Conservation (phyloP, 169 alveolate genomes). For the Plasmodium coatneyi region DNA sequence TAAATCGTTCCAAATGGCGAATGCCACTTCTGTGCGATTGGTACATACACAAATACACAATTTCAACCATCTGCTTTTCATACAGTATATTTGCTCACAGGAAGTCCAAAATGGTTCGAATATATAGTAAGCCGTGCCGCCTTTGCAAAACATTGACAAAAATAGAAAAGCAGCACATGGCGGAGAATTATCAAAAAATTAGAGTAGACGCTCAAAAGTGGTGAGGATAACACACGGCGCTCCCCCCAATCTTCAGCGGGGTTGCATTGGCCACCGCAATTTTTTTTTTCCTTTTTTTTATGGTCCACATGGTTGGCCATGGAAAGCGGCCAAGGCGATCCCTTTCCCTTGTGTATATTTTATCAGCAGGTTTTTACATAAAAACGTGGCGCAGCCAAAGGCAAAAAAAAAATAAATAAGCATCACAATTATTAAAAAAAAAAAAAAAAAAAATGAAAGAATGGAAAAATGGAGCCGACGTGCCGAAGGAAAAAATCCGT, state of each 20-base stretch:
- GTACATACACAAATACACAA: not conserved
- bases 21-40: not conserved
- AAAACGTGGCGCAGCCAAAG: not conserved
- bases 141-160: not conserved
- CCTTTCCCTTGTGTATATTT: not conserved
- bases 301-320: not conserved
- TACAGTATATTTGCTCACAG: not conserved
- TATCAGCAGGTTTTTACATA: not conserved
- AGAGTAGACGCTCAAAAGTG: not conserved
- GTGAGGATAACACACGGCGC: not conserved
- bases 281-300: too few species aligned
- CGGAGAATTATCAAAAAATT: not conserved
- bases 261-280: not conserved
- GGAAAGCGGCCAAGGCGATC: not conserved
- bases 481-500: not conserved
- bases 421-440: not conserved
- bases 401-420: not conserved
- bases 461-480: not conserved
- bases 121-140: not conserved
- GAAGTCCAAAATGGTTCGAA: not conserved
- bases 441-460: not conserved
- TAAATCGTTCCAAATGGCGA: not conserved
- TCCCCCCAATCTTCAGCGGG: not conserved
- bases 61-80: not conserved
- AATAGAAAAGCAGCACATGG: not conserved